Conservation (phyloP, 208 protist species). For the Leishmania gerbilli region DNA sequence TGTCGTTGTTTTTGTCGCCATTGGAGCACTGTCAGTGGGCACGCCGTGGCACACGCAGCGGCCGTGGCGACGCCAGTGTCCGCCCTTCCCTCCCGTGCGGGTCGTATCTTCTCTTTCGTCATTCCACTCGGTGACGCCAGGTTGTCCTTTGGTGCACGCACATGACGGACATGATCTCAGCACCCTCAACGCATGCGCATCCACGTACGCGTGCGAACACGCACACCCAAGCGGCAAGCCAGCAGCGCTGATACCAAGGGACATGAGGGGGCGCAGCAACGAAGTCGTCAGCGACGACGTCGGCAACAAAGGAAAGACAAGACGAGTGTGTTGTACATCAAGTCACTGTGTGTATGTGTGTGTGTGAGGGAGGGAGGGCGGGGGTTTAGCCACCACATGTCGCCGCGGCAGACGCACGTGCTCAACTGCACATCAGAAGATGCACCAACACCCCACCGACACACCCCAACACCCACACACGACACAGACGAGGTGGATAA, state of each 20-base stretch:
- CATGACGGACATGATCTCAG: neutral
- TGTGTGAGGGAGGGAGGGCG: neutral
- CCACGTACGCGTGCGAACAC: neutral
- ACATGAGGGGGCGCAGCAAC: neutral
- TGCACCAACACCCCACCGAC: neutral
- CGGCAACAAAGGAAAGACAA: neutral
- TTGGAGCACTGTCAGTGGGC: neutral
- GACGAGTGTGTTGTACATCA: neutral
- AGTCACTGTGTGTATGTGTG: neutral
- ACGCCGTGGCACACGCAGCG: neutral
- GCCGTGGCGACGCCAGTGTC: neutral
- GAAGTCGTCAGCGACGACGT: neutral
- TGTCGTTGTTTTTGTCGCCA: neutral
- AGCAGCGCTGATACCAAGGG: neutral
- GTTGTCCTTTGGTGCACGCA: neutral
- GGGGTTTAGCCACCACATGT: neutral
- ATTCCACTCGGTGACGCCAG: neutral
- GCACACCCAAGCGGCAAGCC: neutral
- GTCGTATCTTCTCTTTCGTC: neutral
- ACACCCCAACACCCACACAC: neutral
- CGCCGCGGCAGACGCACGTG: neutral
- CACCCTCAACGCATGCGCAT: neutral
- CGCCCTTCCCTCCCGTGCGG: neutral
- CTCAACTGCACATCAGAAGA: neutral
- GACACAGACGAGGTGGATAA: neutral